Evolutionary conservation across 2,329 filamentous ascomycete species (phyloP).

Genomic region (Scleromitrula shiraiana): DNA sequence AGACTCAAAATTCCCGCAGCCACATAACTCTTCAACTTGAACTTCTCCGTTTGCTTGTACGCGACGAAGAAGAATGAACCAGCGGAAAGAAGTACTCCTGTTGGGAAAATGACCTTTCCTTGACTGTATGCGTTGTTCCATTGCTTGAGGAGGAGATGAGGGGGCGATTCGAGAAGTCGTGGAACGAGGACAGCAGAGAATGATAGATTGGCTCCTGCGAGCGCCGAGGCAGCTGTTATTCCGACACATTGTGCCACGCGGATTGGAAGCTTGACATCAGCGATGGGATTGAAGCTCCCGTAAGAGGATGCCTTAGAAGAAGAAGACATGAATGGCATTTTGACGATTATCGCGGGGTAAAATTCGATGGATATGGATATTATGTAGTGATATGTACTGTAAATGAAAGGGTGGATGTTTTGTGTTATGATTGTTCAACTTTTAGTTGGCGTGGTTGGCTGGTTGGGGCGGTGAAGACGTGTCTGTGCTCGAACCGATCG

Average conservation of each 20-base stretch:
- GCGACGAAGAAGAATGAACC: constrained; percentile 40
- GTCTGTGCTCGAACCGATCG: background rate
- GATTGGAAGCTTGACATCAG: constrained; percentile 24
- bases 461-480: background rate
- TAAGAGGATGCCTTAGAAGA: constrained; percentile 3
- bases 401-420: background rate
- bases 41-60: constrained; percentile 23
- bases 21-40: constrained; percentile 30
- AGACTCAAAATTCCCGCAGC: constrained; percentile 39
- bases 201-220: constrained; percentile 33
- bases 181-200: constrained; percentile 41
- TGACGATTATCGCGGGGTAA: background rate
- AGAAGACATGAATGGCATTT: constrained; percentile 4
- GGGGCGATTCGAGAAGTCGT: constrained; percentile 46
- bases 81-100: constrained; percentile 34
- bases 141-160: constrained; percentile 46
- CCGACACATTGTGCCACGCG: constrained; percentile 42
- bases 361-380: too few species aligned
- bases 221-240: constrained; percentile 41
- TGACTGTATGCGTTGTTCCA: constrained; percentile 39
- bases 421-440: background rate
- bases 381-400: background rate
- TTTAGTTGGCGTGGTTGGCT: background rate
- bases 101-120: constrained; percentile 33
- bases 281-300: background rate